Percentiles rank a stretch among this genome's conserved stretches.
These are phyloP conservation scores for Populus euphratica DNA, from an alignment of 345 rosid species.

Conservation along the genomic window DNA sequence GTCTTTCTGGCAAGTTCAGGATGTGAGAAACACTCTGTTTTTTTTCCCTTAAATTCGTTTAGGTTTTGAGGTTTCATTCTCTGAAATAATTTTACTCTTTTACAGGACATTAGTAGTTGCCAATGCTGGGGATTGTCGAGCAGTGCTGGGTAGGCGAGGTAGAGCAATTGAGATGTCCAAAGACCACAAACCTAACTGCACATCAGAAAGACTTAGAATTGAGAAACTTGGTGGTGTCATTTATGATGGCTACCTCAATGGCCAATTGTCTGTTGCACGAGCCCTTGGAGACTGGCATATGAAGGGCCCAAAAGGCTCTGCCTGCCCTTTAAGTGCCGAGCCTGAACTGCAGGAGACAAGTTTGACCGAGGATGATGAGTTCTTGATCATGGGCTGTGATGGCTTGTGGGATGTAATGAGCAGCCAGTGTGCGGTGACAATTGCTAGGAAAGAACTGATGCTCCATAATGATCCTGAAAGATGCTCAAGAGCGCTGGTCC, in stretches of 20 bases:
- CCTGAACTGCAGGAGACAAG: conserved; percentile 74
- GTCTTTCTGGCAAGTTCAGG: neutral
- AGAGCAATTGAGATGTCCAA: conserved; percentile 86
- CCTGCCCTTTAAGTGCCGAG: conserved; percentile 81
- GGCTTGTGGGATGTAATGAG: conserved; percentile 99
- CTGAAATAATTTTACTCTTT: neutral
- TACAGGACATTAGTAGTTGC: conserved; percentile 76
- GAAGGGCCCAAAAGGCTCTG: conserved; percentile 90
- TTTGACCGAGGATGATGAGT: conserved; percentile 84
- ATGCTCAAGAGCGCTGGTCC: conserved; percentile 85
- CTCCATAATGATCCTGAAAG: conserved; percentile 92
- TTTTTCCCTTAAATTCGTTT: neutral
- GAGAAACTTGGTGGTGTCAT: conserved; percentile 88
- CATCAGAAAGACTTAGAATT: conserved; percentile 68
- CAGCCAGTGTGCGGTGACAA: conserved; percentile 88
- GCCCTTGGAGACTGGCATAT: conserved; percentile 99
- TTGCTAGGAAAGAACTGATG: conserved; percentile 80
- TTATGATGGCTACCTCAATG: conserved; percentile 94
- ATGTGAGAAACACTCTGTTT: neutral
- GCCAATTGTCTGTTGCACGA: conserved; percentile 93
- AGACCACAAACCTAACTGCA: conserved; percentile 89
- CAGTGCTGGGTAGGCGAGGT: conserved; percentile 88
- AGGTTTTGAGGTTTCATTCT: neutral
- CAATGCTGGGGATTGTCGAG: conserved; percentile 96
- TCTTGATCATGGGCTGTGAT: conserved; percentile 93